A percentile compares a stretch with the other conserved stretches of the same genome.
These are phyloP conservation scores for Paracamarosporium sp. DNA, from an alignment of 2,329 filamentous ascomycete genomes.

Conservation along the genomic window DNA sequence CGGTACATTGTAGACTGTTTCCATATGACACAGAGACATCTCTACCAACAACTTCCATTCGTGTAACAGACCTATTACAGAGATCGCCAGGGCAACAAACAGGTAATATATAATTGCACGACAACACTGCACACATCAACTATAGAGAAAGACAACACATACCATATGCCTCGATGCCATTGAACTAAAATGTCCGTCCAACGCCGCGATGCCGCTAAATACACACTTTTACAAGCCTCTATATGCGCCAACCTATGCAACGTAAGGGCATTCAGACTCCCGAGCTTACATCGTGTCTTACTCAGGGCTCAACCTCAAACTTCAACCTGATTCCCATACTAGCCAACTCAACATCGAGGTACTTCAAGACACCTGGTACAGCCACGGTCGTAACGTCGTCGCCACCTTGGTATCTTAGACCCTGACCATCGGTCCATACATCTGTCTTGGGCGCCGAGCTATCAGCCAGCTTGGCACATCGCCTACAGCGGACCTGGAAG, in stretches of 20 bases:
- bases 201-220: conserved; percentile 12
- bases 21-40: too few relatives aligned
- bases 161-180: too few relatives aligned
- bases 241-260: conserved; percentile 3
- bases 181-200: neutral
- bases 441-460: conserved; percentile 66
- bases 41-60: too few relatives aligned
- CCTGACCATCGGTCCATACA: conserved; percentile 89
- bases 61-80: too few relatives aligned
- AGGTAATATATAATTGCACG: too few relatives aligned
- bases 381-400: conserved; percentile 91
- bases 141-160: too few relatives aligned
- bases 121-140: too few relatives aligned
- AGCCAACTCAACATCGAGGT: conserved; percentile 91
- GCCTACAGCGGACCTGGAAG: conserved; percentile 79
- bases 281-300: too few relatives aligned
- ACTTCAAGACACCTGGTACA: conserved; percentile 90
- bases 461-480: conserved; percentile 69
- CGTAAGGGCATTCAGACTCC: too few relatives aligned
- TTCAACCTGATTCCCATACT: conserved; percentile 97
- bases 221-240: neutral
- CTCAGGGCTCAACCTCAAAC: conserved; percentile 73
- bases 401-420: conserved; percentile 83
- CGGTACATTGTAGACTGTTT: too few relatives aligned
- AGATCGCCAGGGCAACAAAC: too few relatives aligned